Evolutionary conservation across 2,329 filamentous ascomycete genomes (phyloP).

Genomic region (Fusarium sp.): DNA sequence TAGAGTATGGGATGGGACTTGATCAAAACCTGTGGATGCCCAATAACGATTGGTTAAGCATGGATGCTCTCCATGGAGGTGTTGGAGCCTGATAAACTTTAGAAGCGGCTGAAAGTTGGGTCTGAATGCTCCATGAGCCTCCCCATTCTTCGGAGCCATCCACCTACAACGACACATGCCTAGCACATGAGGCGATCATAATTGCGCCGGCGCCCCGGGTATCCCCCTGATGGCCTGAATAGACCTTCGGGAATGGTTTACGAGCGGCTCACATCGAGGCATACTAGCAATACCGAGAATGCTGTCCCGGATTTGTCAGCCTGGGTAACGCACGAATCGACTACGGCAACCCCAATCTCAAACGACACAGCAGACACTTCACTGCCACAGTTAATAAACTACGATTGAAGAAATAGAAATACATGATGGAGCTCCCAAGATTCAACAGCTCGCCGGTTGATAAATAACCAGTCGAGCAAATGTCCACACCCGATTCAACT

Average conservation of each 20-base stretch:
- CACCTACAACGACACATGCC: neutral
- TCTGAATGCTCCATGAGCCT: neutral
- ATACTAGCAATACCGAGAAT: neutral
- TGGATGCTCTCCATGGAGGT: slow-evolving; percentile 52
- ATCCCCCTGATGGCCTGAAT: neutral
- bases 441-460: too few species aligned
- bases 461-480: too few species aligned
- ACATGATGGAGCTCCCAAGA: too few species aligned
- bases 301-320: neutral
- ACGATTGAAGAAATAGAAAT: too few species aligned
- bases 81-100: slow-evolving; percentile 46
- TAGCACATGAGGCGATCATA: neutral
- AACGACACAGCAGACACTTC: too few species aligned
- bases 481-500: too few species aligned
- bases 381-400: too few species aligned
- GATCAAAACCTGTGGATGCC: slow-evolving; percentile 56
- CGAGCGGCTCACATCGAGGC: neutral
- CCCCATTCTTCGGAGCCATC: slow-evolving; percentile 28
- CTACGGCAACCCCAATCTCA: too few species aligned
- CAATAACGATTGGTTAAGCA: slow-evolving; percentile 51
- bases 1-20: slow-evolving; percentile 59
- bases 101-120: slow-evolving; percentile 12
- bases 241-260: neutral
- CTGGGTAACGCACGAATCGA: too few species aligned
- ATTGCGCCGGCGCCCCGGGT: neutral